A percentile compares a stretch with the other conserved stretches of the same genome.
These are phyloP conservation scores for Plasmopara muralis DNA, from an alignment of 352 stramenopile species.

Conservation along the genomic window DNA sequence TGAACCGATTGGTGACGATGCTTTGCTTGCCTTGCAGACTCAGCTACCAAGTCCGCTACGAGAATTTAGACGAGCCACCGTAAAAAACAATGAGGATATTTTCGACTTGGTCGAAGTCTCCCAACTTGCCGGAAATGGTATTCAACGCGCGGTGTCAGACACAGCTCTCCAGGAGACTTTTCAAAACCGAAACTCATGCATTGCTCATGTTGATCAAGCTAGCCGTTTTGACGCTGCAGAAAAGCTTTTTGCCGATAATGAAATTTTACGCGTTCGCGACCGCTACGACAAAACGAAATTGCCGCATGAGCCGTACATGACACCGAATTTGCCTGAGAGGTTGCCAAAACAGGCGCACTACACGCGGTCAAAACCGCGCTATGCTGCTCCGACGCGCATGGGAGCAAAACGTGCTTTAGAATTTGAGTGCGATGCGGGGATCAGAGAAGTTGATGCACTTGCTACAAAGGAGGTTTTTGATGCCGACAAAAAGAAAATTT, in stretches of 20 bases:
- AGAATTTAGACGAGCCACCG: neutral
- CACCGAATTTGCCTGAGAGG: slow-evolving; percentile 6
- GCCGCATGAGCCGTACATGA: slow-evolving; percentile 8
- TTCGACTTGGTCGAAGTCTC: slow-evolving; percentile 8
- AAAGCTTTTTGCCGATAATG: slow-evolving; percentile 19
- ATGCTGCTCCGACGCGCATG: slow-evolving; percentile 24
- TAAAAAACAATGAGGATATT: slow-evolving; percentile 1
- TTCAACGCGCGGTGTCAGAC: neutral
- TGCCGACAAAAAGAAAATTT: slow-evolving; percentile 1
- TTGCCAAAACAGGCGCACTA: slow-evolving; percentile 6
- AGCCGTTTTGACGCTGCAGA: slow-evolving; percentile 27
- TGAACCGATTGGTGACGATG: slow-evolving; percentile 2
- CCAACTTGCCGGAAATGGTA: slow-evolving; percentile 1
- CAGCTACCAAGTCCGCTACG: neutral
- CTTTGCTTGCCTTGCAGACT: slow-evolving; percentile 1
- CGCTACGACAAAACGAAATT: slow-evolving; percentile 13
- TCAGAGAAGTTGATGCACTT: neutral
- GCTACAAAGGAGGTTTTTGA: neutral
- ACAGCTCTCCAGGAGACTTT: neutral
- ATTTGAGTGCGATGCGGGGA: neutral
- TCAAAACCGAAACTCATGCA: slow-evolving; percentile 3
- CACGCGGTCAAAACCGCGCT: slow-evolving; percentile 4
- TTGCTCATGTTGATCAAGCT: slow-evolving; percentile 10
- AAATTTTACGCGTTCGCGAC: slow-evolving; percentile 1
- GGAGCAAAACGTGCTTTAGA: slow-evolving; percentile 13